phyloP scores from a whole-genome alignment of 805 yeast species.

The Barnettozyma wickerhamii region DNA sequence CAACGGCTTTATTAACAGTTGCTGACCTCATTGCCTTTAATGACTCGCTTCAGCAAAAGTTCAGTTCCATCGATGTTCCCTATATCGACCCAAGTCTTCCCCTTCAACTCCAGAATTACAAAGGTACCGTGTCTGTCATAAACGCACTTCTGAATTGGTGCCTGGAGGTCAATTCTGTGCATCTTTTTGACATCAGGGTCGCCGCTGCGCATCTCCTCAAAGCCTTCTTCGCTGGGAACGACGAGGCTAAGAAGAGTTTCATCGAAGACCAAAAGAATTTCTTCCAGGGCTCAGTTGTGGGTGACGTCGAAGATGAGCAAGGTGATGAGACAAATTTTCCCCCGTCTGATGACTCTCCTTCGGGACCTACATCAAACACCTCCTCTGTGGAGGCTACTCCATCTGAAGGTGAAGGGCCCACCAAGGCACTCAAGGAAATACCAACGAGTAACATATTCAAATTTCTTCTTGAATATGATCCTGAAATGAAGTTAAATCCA shows the following conservation, averaged over 20 bases:
- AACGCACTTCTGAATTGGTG: slow-evolving; percentile 82
- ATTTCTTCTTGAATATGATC: slow-evolving; percentile 72
- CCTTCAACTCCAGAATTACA: slow-evolving; percentile 24
- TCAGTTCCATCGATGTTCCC: slow-evolving; percentile 87
- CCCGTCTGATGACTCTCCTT: no score
- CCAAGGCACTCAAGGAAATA: slow-evolving; percentile 16
- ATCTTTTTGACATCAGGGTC: slow-evolving; percentile 74
- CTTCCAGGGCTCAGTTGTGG: slow-evolving; percentile 25
- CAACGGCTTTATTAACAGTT: slow-evolving; percentile 64
- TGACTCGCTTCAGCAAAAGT: slow-evolving; percentile 59
- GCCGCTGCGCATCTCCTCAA: slow-evolving; percentile 65
- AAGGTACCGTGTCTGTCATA: slow-evolving; percentile 57
- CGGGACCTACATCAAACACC: no score
- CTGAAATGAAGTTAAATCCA: slow-evolving; percentile 71
- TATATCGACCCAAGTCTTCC: slow-evolving; percentile 74
- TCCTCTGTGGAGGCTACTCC: no score
- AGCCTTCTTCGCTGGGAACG: slow-evolving; percentile 63
- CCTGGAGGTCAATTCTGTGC: slow-evolving; percentile 72
- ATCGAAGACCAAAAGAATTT: slow-evolving; percentile 58
- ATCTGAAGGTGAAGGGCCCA: not conserved
- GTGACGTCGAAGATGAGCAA: slow-evolving; percentile 19
- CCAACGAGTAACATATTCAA: slow-evolving; percentile 61
- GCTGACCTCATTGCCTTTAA: slow-evolving; percentile 75
- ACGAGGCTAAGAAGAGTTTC: slow-evolving; percentile 56
- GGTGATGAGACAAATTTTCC: slow-evolving; percentile 1